Conservation (phyloP, 257 asterid genomes). For the Gynochthodes officinalis region DNA sequence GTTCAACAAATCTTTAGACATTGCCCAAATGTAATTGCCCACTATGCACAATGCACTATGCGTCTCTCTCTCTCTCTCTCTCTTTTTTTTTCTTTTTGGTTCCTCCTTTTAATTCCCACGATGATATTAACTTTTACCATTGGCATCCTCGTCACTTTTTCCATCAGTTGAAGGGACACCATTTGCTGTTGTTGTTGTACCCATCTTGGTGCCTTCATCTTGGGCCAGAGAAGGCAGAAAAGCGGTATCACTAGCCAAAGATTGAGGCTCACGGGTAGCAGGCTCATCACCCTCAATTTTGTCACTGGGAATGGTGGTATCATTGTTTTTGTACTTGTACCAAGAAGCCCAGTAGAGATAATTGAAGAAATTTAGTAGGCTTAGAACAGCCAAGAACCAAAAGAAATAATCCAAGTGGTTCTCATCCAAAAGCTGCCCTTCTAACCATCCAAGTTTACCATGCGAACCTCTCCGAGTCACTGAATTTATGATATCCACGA, state of each 20-base stretch:
- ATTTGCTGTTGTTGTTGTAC: no score
- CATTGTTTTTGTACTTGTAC: slow-evolving; percentile 57
- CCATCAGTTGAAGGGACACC: not conserved
- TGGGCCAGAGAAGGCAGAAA: not conserved
- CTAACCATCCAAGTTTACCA: slow-evolving; percentile 60
- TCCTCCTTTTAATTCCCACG: not conserved
- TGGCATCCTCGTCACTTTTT: not conserved
- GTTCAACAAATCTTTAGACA: not conserved
- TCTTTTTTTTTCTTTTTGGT: no score
- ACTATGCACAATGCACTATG: not conserved
- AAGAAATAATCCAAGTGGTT: slow-evolving; percentile 54
- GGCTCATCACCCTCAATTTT: not conserved
- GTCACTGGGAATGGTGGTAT: not conserved
- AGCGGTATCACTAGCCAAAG: not conserved
- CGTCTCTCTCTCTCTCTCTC: no score
- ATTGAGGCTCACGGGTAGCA: not conserved
- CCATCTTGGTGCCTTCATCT: not conserved
- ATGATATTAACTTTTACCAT: not conserved
- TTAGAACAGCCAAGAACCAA: slow-evolving; percentile 79
- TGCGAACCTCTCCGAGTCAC: slow-evolving; percentile 39
- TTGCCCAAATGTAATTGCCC: not conserved
- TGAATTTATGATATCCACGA: slow-evolving; percentile 55
- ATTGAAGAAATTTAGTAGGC: slow-evolving; percentile 57
- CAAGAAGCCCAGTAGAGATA: slow-evolving; percentile 66
- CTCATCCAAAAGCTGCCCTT: slow-evolving; percentile 51